Conservation (phyloP, 1,284 basidiomycete species). For the Cerioporus squamosus region DNA sequence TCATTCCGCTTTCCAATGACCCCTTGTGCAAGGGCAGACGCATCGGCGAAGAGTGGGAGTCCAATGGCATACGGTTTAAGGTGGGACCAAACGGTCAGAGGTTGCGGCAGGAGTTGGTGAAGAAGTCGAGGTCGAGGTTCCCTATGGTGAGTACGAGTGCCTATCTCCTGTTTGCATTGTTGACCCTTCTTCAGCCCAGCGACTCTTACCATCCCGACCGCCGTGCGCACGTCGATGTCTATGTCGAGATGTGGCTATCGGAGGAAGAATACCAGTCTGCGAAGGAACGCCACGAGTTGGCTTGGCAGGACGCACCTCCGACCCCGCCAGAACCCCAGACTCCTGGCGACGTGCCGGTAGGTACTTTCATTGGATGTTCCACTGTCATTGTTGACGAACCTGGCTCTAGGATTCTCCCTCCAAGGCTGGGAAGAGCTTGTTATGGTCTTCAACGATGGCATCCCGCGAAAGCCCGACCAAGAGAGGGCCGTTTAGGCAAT, state of each 20-base stretch:
- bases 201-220: constrained; percentile 80
- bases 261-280: constrained; percentile 73
- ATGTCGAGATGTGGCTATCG: constrained; percentile 75
- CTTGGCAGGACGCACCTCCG: constrained; percentile 60
- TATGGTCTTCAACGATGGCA: constrained; percentile 47
- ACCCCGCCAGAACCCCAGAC: constrained; percentile 44
- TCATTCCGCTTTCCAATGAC: constrained; percentile 48
- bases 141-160: constrained; percentile 59
- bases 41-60: constrained; percentile 78
- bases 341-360: constrained; percentile 37
- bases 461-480: constrained; percentile 35
- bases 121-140: constrained; percentile 68
- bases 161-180: constrained; percentile 6
- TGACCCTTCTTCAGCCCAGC: constrained; percentile 52
- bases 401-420: constrained; percentile 36
- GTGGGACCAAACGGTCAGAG: constrained; percentile 72
- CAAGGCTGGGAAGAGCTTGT: constrained; percentile 48
- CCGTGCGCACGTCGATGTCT: constrained; percentile 65
- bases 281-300: constrained; percentile 61
- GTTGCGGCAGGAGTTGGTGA: constrained; percentile 68
- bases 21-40: constrained; percentile 55
- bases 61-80: constrained; percentile 68
- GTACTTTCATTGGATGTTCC: background rate
- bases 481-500: constrained; percentile 45
- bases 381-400: constrained; percentile 11